Evolutionary conservation across 768 basidiomycete species (phyloP), one percentile per base, ranked within the genome.

Genomic region (Strobilomyces confusus): DNA sequence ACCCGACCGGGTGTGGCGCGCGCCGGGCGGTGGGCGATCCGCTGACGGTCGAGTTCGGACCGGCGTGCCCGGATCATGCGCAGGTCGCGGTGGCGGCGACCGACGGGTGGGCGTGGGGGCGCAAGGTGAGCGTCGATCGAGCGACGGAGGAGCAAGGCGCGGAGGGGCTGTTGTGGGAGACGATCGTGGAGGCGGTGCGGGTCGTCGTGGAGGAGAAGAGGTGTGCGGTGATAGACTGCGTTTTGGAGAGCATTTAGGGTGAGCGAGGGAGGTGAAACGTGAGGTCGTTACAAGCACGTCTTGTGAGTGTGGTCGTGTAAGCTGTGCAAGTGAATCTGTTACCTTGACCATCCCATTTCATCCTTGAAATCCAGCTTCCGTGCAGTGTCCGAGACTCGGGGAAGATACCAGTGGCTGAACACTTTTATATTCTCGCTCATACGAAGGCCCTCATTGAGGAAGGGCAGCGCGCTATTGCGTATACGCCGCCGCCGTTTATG

Each of bases 71-170:
- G 0, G 83, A 87, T 59, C 83, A 81, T 58, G 62, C 78, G 0
- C 75, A 77, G 51, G 82, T 88, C 40, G 87, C 86, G 0, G 78
- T 79, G 2, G 86, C 85, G 0, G 85, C 86, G 0, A 83, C 84
- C 7, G 79, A 77, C 4, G 85, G 85, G 1, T 88, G 86, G 86
- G 82, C 76, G 0, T 84, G 81, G 76, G 75, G 75, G 0, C 69
- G 68, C 46, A 73, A 74, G 5, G 63, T 77, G 13, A 73, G 71
- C 11, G 65, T 60, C 17, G 58, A 61, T 23, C 60, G 52, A 25
- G 49, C 49, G 51, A 40, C 61, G 58, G 37, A 57, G 64, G 62
- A 51, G 64, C 65, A 62, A 51, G 69, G 47, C 9, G 51, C 44
- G 20, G 30, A 57, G 30, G 63, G 54, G 6, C 60, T 61, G 8